These are phyloP conservation scores for Salix suchowensis DNA, from an alignment of 345 rosid genomes.

Conservation along the genomic window DNA sequence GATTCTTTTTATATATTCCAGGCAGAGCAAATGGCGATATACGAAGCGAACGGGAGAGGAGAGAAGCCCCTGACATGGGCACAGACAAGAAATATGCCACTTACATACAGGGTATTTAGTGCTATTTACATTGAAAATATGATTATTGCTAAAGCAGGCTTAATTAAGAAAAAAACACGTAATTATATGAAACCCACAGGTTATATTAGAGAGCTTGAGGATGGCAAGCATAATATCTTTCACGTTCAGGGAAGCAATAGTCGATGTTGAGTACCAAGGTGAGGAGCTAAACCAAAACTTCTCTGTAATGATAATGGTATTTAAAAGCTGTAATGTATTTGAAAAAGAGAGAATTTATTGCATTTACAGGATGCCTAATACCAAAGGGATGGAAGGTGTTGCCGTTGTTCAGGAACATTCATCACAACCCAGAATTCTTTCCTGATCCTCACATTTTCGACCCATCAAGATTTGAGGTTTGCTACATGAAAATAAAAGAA, in stretches of 20 bases:
- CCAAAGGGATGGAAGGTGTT: conserved; percentile 99
- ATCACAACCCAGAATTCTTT: conserved; percentile 71
- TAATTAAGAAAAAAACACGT: not conserved
- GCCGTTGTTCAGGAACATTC: conserved; percentile 96
- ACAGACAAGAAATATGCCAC: conserved; percentile 54
- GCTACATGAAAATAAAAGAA: not conserved
- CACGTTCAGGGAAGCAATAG: conserved; percentile 66
- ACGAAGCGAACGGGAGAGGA: conserved; percentile 22
- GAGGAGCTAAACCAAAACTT: not conserved
- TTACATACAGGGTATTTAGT: conserved; percentile 39
- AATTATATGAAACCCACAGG: conserved; percentile 26
- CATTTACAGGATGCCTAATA: conserved; percentile 59
- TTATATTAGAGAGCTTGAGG: conserved; percentile 60
- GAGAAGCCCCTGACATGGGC: conserved; percentile 33
- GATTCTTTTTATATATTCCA: conserved; percentile 11
- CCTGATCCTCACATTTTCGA: conserved; percentile 68
- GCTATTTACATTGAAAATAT: not conserved
- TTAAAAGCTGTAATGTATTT: not conserved
- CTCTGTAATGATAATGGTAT: not conserved
- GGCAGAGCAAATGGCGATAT: conserved; percentile 43
- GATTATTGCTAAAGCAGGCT: not conserved
- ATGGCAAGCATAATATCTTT: conserved; percentile 75
- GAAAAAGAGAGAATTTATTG: not conserved
- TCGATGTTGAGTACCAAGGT: conserved; percentile 77
- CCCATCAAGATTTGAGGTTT: conserved; percentile 88